These are phyloP conservation scores for Mentha longifolia DNA, from an alignment of 257 asterid genomes.

Conservation along the genomic window DNA sequence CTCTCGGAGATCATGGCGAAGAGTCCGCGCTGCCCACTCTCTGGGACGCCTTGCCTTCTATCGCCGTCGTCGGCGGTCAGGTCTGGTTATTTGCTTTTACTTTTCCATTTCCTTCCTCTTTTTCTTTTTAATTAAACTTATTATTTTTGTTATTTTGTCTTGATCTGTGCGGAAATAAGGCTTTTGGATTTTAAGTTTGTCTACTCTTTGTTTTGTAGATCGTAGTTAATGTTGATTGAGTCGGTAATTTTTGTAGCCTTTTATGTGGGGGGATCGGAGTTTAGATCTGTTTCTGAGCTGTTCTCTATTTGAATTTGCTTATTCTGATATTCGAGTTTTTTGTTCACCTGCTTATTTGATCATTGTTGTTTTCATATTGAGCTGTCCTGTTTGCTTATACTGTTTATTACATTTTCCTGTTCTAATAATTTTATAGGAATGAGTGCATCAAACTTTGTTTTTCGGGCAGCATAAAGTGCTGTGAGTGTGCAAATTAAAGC, in stretches of 20 bases:
- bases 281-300: slow-evolving; percentile 31
- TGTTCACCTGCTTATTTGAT: slow-evolving; percentile 11
- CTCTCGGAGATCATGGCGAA: slow-evolving; percentile 93
- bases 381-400: slow-evolving; percentile 1
- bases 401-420: neutral
- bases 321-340: slow-evolving; percentile 3
- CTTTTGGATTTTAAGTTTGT: neutral
- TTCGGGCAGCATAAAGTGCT: neutral
- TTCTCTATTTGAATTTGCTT: slow-evolving; percentile 10
- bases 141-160: neutral
- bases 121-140: neutral
- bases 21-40: slow-evolving; percentile 90
- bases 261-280: slow-evolving; percentile 24
- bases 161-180: slow-evolving; percentile 34
- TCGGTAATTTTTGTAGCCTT: slow-evolving; percentile 27
- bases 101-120: neutral
- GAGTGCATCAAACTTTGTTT: neutral
- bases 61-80: slow-evolving; percentile 99
- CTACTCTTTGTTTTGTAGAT: slow-evolving; percentile 17
- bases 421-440: neutral
- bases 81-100: slow-evolving; percentile 39
- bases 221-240: slow-evolving; percentile 11
- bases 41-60: slow-evolving; percentile 96
- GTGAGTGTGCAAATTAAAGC: neutral
- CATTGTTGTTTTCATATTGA: neutral